A percentile compares a stretch with the other conserved stretches of the same genome.
Conservation (phyloP, 345 rosid genomes). For the Hirschfeldia incana region DNA sequence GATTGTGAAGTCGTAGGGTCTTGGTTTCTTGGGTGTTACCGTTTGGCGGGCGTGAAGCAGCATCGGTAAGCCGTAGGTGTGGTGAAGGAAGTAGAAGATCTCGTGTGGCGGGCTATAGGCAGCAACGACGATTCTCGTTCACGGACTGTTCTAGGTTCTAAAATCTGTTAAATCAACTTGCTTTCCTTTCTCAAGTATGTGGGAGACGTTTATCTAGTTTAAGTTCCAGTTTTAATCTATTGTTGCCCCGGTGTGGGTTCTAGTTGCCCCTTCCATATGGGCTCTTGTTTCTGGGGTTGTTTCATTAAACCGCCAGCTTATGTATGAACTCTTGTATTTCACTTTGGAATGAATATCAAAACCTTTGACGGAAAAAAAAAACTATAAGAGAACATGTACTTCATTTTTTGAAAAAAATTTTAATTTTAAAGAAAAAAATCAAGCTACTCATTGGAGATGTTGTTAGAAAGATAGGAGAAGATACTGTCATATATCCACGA, state of each 20-base stretch:
- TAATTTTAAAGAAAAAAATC: no score
- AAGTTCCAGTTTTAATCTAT: neutral
- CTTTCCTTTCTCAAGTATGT: neutral
- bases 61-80: neutral
- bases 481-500: no score
- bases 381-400: no score
- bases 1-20: neutral
- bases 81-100: neutral
- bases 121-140: neutral
- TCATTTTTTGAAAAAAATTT: no score
- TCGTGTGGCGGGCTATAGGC: neutral
- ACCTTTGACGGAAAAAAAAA: no score
- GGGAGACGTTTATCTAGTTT: neutral
- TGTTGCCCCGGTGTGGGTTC: neutral
- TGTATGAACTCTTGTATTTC: no score
- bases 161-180: neutral
- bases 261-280: no score
- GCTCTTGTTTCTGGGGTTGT: no score
- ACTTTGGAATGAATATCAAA: no score
- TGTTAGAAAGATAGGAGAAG: no score
- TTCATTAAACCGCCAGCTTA: no score
- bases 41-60: neutral
- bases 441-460: no score
- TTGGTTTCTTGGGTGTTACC: neutral
- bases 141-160: neutral